phyloP scores from a whole-genome alignment of 257 asterid genomes.

The Thymus mandschuricus region DNA sequence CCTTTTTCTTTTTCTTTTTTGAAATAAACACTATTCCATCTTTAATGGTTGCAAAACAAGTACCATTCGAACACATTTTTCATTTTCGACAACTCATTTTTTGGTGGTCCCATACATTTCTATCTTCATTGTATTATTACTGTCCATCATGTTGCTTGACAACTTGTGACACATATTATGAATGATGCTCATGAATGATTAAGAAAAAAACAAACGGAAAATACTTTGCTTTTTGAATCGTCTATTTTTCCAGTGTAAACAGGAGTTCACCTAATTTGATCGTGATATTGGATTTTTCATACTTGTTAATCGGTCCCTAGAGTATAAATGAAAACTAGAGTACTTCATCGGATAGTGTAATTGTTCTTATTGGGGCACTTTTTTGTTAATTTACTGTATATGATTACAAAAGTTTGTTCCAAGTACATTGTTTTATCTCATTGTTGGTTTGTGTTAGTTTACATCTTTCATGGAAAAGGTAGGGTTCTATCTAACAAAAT shows the following conservation, averaged over 20 bases:
- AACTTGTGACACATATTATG: neutral
- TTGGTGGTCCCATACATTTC: constrained; percentile 56
- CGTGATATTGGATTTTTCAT: constrained; percentile 7
- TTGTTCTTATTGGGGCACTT: neutral
- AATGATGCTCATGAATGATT: neutral
- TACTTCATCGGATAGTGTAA: neutral
- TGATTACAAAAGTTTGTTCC: neutral
- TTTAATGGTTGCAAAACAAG: constrained; percentile 30
- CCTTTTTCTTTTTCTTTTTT: no score
- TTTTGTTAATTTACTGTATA: neutral
- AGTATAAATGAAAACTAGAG: neutral
- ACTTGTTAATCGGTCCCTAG: neutral
- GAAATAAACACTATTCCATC: no score
- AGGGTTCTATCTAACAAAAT: neutral
- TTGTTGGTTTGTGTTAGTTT: neutral
- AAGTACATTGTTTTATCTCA: neutral
- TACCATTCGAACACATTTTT: constrained; percentile 8
- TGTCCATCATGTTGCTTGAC: constrained; percentile 18
- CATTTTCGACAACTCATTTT: constrained; percentile 43
- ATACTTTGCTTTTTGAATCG: neutral
- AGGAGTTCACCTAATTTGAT: neutral
- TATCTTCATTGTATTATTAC: constrained; percentile 22
- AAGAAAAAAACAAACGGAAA: neutral
- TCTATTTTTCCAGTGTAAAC: constrained; percentile 12
- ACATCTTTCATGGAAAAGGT: neutral